Conservation (phyloP, 805 yeast species). For the Myxozyma melibiosi region DNA sequence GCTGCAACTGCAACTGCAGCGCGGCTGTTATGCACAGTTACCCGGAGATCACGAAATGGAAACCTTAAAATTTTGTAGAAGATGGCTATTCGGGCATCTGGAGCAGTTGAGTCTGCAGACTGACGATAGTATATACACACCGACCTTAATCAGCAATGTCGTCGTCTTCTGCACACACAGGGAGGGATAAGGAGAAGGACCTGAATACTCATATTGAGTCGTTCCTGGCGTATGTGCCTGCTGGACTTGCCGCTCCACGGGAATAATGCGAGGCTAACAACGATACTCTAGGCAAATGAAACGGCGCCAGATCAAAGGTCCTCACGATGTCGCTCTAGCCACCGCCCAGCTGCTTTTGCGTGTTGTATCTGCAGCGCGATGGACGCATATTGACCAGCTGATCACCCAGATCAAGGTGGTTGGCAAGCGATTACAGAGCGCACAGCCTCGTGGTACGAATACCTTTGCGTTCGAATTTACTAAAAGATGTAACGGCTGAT, state of each 20-base stretch:
- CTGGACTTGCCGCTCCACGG: background rate
- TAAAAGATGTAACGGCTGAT: too few relatives aligned
- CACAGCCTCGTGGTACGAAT: conserved; percentile 66
- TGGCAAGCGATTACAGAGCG: conserved; percentile 66
- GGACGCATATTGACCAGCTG: conserved; percentile 77
- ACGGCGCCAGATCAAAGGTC: conserved; percentile 81
- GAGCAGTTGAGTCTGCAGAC: background rate
- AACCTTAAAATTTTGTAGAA: conserved; percentile 1
- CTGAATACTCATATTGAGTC: conserved; percentile 48
- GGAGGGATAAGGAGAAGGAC: conserved; percentile 38
- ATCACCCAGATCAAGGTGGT: conserved; percentile 70
- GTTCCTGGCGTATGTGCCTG: conserved; percentile 45
- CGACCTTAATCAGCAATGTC: conserved; percentile 8
- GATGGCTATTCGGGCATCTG: background rate
- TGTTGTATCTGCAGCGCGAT: conserved; percentile 84
- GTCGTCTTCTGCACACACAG: conserved; percentile 13
- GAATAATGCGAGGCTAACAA: background rate
- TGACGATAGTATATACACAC: background rate
- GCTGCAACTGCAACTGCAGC: background rate
- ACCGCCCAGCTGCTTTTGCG: conserved; percentile 86
- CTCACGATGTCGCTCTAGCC: conserved; percentile 79
- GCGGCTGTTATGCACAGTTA: background rate
- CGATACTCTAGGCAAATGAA: conserved; percentile 51
- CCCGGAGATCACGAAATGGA: conserved; percentile 12
- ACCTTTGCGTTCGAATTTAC: too few relatives aligned